Base-by-base conservation (phyloP, 148 eudicot species). In the Agrostemma githago region DNA sequence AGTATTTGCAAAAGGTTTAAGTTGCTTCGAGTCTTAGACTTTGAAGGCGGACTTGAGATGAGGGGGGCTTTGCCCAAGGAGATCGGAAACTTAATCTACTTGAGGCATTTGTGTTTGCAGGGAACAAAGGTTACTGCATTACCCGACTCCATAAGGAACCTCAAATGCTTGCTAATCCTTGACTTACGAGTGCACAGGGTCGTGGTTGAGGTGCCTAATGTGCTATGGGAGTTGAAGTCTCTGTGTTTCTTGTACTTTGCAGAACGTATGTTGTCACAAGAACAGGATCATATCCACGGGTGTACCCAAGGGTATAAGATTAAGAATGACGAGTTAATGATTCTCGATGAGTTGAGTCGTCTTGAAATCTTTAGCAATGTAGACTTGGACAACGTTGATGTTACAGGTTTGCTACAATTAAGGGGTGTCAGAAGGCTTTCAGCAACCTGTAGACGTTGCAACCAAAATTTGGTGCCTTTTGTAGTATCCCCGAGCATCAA, bases 91-190 rank as follows among this genome's bases (percentile, higher is more conserved):
- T 21, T 61, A 20, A 61, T 61, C n/a, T 37, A 62, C 42, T 37
- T 62, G 42, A 34, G 66, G 41, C 12, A 62, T 37, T 37, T 62
- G 15, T 62, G 66, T 1, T 62, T 62, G 66, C 2, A 9, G n/a
- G 66, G 66, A 10, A 62, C 66, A 8, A 5, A 42, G 34, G 5
- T 63, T 34, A 37, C 42, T 10, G 6, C 34, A 63, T 3, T 63
- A 12, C 67, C 67, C 11, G 9, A 41, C 39, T 63, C 67, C 42
- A 63, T 63, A 16, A 63, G 42, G n/a, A 63, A 63, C 39, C 66
- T 62, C 5, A 62, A 62, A 12, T 62, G 16, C 16, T 34, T 62
- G 66, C 42, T 62, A 62, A 3, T 63, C n/a, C n/a, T n/a, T n/a
- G n/a, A n/a, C n/a, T n/a, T n/a, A n/a, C n/a, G n/a, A n/a, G n/a